phyloP scores from a whole-genome alignment of 23 red algal genomes.

The Gracilaria caudata region DNA sequence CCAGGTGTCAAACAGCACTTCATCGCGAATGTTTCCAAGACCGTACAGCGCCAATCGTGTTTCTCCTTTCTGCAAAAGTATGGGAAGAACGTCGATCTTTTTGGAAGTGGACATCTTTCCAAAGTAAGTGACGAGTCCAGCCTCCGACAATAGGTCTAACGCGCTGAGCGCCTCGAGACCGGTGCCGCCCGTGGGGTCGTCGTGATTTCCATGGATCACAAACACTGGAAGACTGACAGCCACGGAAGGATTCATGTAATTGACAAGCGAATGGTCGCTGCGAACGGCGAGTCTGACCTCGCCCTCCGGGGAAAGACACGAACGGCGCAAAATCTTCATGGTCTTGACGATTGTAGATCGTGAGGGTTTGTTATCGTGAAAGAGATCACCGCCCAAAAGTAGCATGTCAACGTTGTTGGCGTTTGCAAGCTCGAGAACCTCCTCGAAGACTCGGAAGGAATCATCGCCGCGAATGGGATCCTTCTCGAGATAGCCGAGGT shows the following conservation, averaged over 20 bases:
- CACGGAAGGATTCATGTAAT: constrained; percentile 79
- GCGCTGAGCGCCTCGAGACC: constrained; percentile 71
- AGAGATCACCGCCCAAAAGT: constrained; percentile 91
- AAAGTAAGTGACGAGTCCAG: constrained; percentile 91
- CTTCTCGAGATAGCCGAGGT: constrained; percentile 93
- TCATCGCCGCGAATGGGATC: constrained; percentile 89
- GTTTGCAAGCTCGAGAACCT: constrained; percentile 78
- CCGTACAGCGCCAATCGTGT: constrained; percentile 88
- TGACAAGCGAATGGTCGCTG: constrained; percentile 53
- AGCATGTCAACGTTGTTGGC: constrained; percentile 81
- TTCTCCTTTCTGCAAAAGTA: constrained; percentile 86
- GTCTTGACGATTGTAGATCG: constrained; percentile 71
- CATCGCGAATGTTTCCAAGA: constrained; percentile 93
- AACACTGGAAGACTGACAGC: constrained; percentile 88
- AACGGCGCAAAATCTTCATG: constrained; percentile 60
- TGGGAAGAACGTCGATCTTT: constrained; percentile 66
- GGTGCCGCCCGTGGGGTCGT: constrained; percentile 84
- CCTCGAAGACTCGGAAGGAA: constrained; percentile 92
- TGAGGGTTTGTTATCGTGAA: constrained; percentile 95
- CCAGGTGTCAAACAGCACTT: constrained; percentile 91
- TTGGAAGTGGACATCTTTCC: constrained; percentile 70
- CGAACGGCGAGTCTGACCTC: constrained; percentile 45
- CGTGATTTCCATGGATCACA: constrained; percentile 97
- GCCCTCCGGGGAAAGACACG: constrained; percentile 54
- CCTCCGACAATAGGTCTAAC: constrained; percentile 73